phyloP scores from a whole-genome alignment of 345 rosid genomes.

The Rubroshorea leprosula region DNA sequence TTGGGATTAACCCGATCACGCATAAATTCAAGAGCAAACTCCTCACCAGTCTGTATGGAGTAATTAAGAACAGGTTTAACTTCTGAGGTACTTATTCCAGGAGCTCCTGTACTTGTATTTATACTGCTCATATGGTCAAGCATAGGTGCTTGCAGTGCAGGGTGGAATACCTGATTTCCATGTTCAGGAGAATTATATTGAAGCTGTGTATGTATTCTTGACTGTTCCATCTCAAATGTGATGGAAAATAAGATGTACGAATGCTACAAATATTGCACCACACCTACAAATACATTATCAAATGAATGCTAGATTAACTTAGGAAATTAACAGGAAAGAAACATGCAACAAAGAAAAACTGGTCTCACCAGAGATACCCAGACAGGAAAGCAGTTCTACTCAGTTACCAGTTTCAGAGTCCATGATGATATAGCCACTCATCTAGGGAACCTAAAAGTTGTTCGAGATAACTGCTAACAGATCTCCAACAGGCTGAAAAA shows the following conservation, averaged over 20 bases:
- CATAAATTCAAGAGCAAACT: constrained; percentile 86
- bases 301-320: constrained; percentile 37
- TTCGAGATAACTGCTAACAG: not conserved
- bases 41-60: constrained; percentile 92
- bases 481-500: not conserved
- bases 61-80: constrained; percentile 54
- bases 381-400: constrained; percentile 11
- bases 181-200: constrained; percentile 38
- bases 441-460: not conserved
- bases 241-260: not conserved
- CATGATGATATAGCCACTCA: too few species aligned
- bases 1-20: constrained; percentile 61
- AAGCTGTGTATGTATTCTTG: constrained; percentile 29
- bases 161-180: constrained; percentile 37
- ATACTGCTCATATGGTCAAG: constrained; percentile 35
- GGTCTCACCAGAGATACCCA: not conserved
- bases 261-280: not conserved
- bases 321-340: constrained; percentile 13
- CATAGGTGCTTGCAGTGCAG: constrained; percentile 37
- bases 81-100: constrained; percentile 28
- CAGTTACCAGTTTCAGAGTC: constrained; percentile 9
- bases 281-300: not conserved
- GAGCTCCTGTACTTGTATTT: constrained; percentile 29
- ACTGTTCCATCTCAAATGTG: constrained; percentile 32
- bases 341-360: constrained; percentile 3